Conservation (phyloP, 441 rosid genomes). For the Mallotus japonicus region DNA sequence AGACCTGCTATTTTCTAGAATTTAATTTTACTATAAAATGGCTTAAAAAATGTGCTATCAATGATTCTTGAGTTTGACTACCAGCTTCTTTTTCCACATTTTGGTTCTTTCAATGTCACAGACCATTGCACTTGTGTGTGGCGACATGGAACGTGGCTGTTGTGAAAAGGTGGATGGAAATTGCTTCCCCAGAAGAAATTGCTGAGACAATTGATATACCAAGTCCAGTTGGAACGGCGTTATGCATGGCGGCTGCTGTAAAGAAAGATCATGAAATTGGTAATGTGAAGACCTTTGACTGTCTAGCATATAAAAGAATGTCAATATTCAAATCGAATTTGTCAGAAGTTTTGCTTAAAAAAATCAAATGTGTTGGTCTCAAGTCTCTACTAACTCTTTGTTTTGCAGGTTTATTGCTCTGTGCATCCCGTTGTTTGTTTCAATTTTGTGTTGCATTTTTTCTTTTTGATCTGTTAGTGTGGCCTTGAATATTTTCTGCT, state of each 20-base stretch:
- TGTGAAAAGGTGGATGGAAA: conserved; percentile 91
- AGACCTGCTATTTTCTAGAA: not conserved
- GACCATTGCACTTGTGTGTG: conserved; percentile 93
- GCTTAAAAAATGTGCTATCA: not conserved
- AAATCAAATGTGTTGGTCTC: not conserved
- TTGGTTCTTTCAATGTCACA: conserved; percentile 36
- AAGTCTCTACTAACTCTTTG: not conserved
- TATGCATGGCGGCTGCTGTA: conserved; percentile 89
- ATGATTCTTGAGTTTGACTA: not conserved
- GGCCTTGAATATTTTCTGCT: conserved; percentile 14
- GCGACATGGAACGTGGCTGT: conserved; percentile 91
- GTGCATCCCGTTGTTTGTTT: not conserved
- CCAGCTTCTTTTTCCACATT: not conserved
- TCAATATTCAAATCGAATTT: not conserved
- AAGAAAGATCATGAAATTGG: conserved; percentile 96
- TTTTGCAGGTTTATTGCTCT: not conserved
- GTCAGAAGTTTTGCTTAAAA: no score
- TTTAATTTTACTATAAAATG: not conserved
- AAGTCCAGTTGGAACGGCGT: conserved; percentile 83
- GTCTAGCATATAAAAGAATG: not conserved
- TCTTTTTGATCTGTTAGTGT: not conserved
- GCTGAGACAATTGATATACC: conserved; percentile 74
- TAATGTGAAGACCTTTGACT: conserved; percentile 38
- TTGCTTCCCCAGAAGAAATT: conserved; percentile 69
- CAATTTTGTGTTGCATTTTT: not conserved